Percentiles rank a stretch among this genome's conserved stretches.
These are phyloP conservation scores for Chrysanthemum lavandulifolium DNA, from an alignment of 129 eudicot species.

Conservation along the genomic window DNA sequence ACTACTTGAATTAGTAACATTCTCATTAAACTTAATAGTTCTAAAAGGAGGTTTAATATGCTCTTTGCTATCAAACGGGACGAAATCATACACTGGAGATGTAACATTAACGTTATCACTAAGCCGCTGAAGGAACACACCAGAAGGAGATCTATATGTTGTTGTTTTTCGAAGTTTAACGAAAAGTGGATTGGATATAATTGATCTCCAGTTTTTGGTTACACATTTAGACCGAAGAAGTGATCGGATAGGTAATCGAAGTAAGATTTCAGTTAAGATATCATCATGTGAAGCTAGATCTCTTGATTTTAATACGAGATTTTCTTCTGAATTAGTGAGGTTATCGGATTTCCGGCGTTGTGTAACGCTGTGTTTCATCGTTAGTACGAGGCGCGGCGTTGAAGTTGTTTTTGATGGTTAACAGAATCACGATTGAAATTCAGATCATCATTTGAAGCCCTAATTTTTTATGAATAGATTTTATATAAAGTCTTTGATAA, in stretches of 20 bases:
- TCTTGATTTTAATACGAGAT: no score
- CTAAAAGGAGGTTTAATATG: slow-evolving; percentile 37
- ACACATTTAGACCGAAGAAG: slow-evolving; percentile 56
- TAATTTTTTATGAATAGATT: no score
- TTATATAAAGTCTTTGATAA: no score
- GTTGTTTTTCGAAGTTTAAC: slow-evolving; percentile 28
- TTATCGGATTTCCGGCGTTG: no score
- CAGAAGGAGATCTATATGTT: slow-evolving; percentile 30
- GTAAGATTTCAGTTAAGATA: slow-evolving; percentile 43
- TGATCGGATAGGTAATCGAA: slow-evolving; percentile 45
- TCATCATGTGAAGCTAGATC: slow-evolving; percentile 12
- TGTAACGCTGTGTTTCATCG: no score
- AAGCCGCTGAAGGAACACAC: slow-evolving; percentile 33
- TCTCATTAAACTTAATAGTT: slow-evolving; percentile 13
- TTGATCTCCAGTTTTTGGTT: slow-evolving; percentile 41
- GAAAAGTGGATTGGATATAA: slow-evolving; percentile 40
- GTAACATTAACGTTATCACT: slow-evolving; percentile 2
- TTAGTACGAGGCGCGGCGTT: no score
- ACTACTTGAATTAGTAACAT: neutral
- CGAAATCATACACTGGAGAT: slow-evolving; percentile 27
- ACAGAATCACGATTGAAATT: no score
- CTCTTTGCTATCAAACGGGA: slow-evolving; percentile 19
- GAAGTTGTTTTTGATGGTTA: no score
- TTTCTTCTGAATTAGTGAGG: no score
- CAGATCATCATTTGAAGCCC: no score